A percentile compares a stretch with the other conserved stretches of the same genome.
phyloP scores from a whole-genome alignment of 2,329 filamentous ascomycete species.

The Bipolaris zeicola region DNA sequence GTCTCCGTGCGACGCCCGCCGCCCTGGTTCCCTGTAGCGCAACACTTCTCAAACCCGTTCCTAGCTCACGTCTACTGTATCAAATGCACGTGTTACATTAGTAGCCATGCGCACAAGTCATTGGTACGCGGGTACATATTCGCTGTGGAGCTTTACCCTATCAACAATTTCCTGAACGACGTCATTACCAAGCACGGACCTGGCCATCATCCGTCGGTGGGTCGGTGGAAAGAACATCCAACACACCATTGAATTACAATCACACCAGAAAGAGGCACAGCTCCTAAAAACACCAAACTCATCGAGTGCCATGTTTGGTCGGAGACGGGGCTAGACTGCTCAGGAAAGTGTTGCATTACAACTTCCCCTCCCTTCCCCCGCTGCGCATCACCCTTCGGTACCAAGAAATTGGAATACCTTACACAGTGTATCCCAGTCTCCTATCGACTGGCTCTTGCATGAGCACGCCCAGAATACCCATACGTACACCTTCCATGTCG shows the following conservation, averaged over 20 bases:
- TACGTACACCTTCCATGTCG: background rate
- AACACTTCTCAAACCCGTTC: slow-evolving; percentile 1
- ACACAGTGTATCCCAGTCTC: background rate
- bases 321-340: background rate
- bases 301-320: background rate
- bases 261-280: background rate
- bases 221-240: background rate
- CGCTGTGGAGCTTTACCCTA: background rate
- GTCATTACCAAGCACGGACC: slow-evolving; percentile 1
- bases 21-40: background rate
- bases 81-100: background rate
- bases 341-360: slow-evolving; percentile 3
- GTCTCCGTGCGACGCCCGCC: slow-evolving; percentile 2
- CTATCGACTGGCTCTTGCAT: background rate
- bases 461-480: background rate
- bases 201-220: background rate
- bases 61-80: background rate
- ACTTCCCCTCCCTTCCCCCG: slow-evolving; percentile 5
- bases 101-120: background rate
- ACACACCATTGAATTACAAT: too few relatives aligned
- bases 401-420: slow-evolving; percentile 3
- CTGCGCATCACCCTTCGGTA: slow-evolving; percentile 8
- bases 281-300: background rate
- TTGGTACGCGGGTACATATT: background rate
- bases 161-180: background rate